These are phyloP conservation scores for Chloranthus sessilifolius DNA, from an alignment of 164 flowering plant genomes.

Conservation along the genomic window DNA sequence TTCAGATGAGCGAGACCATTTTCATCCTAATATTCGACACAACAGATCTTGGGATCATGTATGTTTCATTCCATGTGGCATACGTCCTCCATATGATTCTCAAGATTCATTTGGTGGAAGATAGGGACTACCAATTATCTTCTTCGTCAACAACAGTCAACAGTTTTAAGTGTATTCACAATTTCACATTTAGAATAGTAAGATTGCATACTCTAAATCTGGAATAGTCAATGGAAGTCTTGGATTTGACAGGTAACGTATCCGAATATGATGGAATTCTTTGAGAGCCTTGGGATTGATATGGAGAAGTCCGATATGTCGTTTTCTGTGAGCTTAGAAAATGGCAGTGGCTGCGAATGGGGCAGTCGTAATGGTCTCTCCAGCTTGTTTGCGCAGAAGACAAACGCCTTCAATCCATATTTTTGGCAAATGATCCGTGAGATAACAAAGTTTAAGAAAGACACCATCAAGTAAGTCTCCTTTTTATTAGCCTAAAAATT, in stretches of 20 bases:
- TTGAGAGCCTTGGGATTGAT: conserved; percentile 82
- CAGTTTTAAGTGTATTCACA: too few species aligned
- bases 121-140: too few species aligned
- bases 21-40: too few species aligned
- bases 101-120: too few species aligned
- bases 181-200: too few species aligned
- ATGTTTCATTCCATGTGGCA: too few species aligned
- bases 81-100: too few species aligned
- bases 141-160: too few species aligned
- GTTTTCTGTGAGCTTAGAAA: conserved; percentile 78
- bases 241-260: conserved; percentile 93
- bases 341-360: conserved; percentile 80
- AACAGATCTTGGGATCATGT: too few species aligned
- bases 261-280: conserved; percentile 92
- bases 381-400: conserved; percentile 81
- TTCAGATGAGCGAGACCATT: too few species aligned
- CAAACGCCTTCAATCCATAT: conserved; percentile 57
- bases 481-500: not conserved
- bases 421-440: conserved; percentile 85
- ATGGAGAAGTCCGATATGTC: conserved; percentile 93
- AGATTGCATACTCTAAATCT: too few species aligned
- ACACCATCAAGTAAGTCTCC: conserved; percentile 47
- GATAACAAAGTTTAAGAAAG: conserved; percentile 67
- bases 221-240: too few species aligned
- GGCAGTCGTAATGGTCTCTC: conserved; percentile 82